These are phyloP conservation scores for Hebeloma cylindrosporum DNA, from an alignment of 768 basidiomycete species.

Conservation along the genomic window DNA sequence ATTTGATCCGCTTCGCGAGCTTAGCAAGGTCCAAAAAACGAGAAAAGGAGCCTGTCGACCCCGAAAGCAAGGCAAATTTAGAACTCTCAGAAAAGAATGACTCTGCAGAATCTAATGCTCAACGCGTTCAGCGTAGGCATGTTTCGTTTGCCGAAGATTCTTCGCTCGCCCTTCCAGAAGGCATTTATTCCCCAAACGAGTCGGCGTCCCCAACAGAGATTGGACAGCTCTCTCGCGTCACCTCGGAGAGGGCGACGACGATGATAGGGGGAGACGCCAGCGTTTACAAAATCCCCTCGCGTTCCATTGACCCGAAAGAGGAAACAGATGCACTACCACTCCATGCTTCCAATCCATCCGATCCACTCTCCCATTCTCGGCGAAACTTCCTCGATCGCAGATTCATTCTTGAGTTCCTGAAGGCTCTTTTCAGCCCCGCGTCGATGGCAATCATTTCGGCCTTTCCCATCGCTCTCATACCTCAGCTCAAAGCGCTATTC, in stretches of 20 bases:
- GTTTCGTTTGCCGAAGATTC: conserved; percentile 26
- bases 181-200: conserved; percentile 10
- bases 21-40: background rate
- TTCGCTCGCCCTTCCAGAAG: conserved; percentile 18
- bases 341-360: background rate
- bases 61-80: background rate
- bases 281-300: background rate
- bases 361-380: background rate
- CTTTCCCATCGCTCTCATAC: conserved; percentile 56
- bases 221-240: conserved; percentile 5
- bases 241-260: background rate
- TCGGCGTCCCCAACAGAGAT: conserved; percentile 18
- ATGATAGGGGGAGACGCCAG: background rate
- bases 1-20: background rate
- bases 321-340: conserved; percentile 3
- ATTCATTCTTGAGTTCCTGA: conserved; percentile 26
- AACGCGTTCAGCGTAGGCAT: conserved; percentile 15
- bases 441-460: conserved; percentile 54
- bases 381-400: background rate
- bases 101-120: background rate
- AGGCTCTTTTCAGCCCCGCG: conserved; percentile 44
- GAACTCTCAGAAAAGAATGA: conserved; percentile 7
- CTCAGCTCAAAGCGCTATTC: conserved; percentile 61
- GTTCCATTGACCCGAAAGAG: background rate
- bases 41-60: background rate